phyloP scores from a whole-genome alignment of 2,329 filamentous ascomycete species.

The Penicillium sp. region DNA sequence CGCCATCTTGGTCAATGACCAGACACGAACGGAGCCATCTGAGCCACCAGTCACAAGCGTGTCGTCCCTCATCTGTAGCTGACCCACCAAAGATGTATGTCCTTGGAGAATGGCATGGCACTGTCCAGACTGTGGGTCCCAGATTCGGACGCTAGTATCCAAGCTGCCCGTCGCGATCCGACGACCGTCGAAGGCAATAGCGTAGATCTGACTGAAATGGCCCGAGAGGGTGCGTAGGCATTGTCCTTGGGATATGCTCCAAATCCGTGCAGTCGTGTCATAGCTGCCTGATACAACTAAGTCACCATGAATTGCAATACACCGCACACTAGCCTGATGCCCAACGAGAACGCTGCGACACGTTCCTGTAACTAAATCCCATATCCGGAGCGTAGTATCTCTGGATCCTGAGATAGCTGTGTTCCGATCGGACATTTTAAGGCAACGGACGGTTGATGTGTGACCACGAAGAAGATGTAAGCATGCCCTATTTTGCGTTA shows the following conservation, averaged over 20 bases:
- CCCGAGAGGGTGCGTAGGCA: conserved; percentile 86
- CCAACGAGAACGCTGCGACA: conserved; percentile 91
- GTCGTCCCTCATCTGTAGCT: conserved; percentile 91
- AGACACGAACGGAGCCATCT: conserved; percentile 92
- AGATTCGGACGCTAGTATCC: conserved; percentile 94
- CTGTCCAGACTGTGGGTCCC: conserved; percentile 84
- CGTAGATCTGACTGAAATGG: conserved; percentile 98
- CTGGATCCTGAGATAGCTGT: conserved; percentile 95
- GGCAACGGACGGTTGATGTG: conserved; percentile 90
- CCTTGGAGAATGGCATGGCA: conserved; percentile 91
- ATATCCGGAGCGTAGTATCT: conserved; percentile 90
- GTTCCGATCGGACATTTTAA: conserved; percentile 94
- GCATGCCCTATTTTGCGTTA: conserved; percentile 54
- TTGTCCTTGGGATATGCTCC: conserved; percentile 93
- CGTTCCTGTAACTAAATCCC: conserved; percentile 84
- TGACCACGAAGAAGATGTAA: conserved; percentile 85
- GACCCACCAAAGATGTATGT: conserved; percentile 93
- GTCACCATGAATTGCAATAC: conserved; percentile 92
- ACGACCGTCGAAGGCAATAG: conserved; percentile 92
- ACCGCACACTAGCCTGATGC: conserved; percentile 92
- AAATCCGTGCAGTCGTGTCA: conserved; percentile 93
- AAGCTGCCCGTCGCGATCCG: conserved; percentile 92
- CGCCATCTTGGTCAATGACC: conserved; percentile 85
- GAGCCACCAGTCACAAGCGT: conserved; percentile 94
- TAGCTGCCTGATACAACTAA: conserved; percentile 98